These are phyloP conservation scores for Colletotrichum eleusines DNA, from an alignment of 2,329 filamentous ascomycete genomes.

Conservation along the genomic window DNA sequence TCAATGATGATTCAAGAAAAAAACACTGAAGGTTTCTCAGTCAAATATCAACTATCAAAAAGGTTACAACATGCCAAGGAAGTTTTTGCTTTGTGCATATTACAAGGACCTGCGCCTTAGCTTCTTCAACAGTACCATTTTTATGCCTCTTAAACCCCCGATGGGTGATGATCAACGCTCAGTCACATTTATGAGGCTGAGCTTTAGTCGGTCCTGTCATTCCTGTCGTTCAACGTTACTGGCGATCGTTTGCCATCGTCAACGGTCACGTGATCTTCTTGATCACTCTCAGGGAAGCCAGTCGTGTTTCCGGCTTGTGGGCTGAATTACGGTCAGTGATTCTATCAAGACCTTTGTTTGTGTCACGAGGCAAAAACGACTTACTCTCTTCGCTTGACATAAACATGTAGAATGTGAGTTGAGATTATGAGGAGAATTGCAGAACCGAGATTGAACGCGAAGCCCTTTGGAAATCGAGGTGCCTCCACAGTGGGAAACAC, in stretches of 20 bases:
- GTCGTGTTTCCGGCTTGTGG: slow-evolving; percentile 29
- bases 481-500: slow-evolving; percentile 61
- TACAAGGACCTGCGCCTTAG: background rate
- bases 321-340: background rate
- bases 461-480: slow-evolving; percentile 58
- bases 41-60: too few relatives aligned
- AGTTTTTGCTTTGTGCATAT: background rate
- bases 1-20: background rate
- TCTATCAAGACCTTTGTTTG: background rate
- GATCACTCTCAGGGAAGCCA: slow-evolving; percentile 16
- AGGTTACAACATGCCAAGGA: background rate
- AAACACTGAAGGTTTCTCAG: too few relatives aligned
- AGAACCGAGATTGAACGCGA: slow-evolving; percentile 51
- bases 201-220: background rate
- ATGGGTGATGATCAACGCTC: background rate
- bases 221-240: background rate
- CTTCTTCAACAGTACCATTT: background rate
- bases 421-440: slow-evolving; percentile 24
- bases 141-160: background rate
- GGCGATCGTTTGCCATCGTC: slow-evolving; percentile 14
- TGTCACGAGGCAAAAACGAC: background rate
- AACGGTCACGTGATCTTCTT: slow-evolving; percentile 3
- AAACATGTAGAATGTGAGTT: slow-evolving; percentile 25
- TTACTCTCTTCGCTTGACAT: slow-evolving; percentile 36
- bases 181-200: background rate